phyloP scores from a whole-genome alignment of 768 basidiomycete species.

The Mycena filopes region DNA sequence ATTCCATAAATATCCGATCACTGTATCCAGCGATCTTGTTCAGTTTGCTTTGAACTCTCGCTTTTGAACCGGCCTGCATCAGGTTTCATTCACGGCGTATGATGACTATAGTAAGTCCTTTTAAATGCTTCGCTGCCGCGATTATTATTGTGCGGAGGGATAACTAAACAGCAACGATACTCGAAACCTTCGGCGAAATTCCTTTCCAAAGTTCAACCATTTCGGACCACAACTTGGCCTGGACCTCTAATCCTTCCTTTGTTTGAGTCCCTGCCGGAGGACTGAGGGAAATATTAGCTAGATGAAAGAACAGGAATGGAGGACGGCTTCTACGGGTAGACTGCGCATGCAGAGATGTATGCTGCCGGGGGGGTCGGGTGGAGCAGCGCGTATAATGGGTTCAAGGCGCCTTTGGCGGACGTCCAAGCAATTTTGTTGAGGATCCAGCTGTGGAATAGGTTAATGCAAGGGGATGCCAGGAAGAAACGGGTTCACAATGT shows the following conservation, averaged over 20 bases:
- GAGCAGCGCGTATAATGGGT: slow-evolving; percentile 9
- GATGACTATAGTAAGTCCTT: no score
- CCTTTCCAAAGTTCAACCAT: slow-evolving; percentile 19
- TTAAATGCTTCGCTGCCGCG: no score
- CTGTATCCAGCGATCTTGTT: no score
- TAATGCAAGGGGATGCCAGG: neutral
- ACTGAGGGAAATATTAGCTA: neutral
- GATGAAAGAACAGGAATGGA: neutral
- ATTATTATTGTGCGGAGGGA: no score
- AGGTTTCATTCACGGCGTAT: no score
- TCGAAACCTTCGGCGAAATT: slow-evolving; percentile 6
- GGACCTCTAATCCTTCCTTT: slow-evolving; percentile 7
- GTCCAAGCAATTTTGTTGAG: neutral
- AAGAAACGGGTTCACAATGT: neutral
- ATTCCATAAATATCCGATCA: slow-evolving; percentile 29
- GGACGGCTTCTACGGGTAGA: neutral
- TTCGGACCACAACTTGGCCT: slow-evolving; percentile 22
- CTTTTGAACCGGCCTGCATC: no score
- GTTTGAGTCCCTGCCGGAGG: slow-evolving; percentile 13
- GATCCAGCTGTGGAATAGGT: neutral
- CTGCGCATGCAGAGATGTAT: slow-evolving; percentile 10
- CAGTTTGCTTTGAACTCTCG: no score
- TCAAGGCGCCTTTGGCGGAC: slow-evolving; percentile 15
- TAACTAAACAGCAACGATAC: neutral
- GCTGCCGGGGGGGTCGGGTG: slow-evolving; percentile 17